A percentile compares a stretch with the other conserved stretches of the same genome.
Evolutionary conservation across 2,329 filamentous ascomycete species (phyloP).

Genomic region (Penicillium sp.): DNA sequence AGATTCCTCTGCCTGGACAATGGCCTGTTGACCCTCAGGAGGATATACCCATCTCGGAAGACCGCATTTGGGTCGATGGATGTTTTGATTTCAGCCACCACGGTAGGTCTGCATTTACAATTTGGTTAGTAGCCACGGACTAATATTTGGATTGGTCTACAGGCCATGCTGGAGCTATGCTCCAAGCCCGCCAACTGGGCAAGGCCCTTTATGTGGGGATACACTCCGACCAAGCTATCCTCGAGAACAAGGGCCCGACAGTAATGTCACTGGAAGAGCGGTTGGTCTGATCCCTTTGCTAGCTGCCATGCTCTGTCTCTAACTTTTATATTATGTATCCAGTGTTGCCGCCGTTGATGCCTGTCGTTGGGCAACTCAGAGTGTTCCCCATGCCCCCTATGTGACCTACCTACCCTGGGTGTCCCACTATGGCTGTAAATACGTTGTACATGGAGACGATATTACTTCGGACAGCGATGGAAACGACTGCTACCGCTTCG

Average conservation of each 20-base stretch:
- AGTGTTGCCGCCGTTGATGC: constrained; percentile 87
- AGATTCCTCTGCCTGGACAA: constrained; percentile 52
- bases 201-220: constrained; percentile 86
- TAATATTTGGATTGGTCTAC: background rate
- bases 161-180: constrained; percentile 95
- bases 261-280: constrained; percentile 94
- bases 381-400: constrained; percentile 83
- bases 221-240: constrained; percentile 91
- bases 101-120: constrained; percentile 51
- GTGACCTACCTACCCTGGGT: constrained; percentile 94
- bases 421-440: constrained; percentile 88
- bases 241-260: constrained; percentile 95
- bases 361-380: constrained; percentile 87
- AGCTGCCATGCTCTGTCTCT: background rate
- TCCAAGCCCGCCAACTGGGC: constrained; percentile 89
- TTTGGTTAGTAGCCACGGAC: constrained; percentile 10
- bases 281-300: constrained; percentile 39
- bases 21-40: constrained; percentile 65
- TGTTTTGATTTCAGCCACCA: constrained; percentile 99
- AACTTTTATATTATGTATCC: constrained; percentile 3
- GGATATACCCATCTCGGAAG: constrained; percentile 55
- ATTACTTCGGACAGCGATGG: constrained; percentile 92
- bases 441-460: constrained; percentile 94
- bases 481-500: constrained; percentile 95
- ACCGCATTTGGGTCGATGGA: constrained; percentile 94